Percentiles rank a stretch among this genome's conserved stretches.
Conservation (phyloP, 192 early-diverging fungal genomes). For the Powellomyces hirtus region DNA sequence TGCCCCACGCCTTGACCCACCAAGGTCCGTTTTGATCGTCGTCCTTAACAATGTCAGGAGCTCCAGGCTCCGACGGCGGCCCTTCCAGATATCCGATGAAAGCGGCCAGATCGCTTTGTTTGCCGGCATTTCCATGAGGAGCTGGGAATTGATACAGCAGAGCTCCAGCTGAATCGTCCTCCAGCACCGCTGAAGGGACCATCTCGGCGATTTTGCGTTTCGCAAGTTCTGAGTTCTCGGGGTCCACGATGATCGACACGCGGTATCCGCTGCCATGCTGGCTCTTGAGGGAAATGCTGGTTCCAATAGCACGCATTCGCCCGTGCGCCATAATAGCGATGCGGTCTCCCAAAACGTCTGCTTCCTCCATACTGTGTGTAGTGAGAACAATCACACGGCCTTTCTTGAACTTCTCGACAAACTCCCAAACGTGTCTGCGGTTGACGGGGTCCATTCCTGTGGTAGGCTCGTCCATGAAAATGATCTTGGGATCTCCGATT, state of each 20-base stretch:
- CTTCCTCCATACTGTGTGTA: conserved; percentile 74
- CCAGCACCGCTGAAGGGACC: conserved; percentile 54
- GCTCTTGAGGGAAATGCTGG: conserved; percentile 69
- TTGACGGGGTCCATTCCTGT: conserved; percentile 81
- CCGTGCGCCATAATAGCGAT: conserved; percentile 78
- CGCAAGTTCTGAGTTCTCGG: conserved; percentile 40
- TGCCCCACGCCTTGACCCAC: conserved; percentile 63
- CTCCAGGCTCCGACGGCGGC: background rate
- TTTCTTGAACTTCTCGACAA: conserved; percentile 75
- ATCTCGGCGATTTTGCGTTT: conserved; percentile 46
- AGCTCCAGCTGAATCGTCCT: conserved; percentile 71
- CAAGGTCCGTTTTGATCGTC: conserved; percentile 42
- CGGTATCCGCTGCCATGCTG: conserved; percentile 74
- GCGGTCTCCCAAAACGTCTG: conserved; percentile 57
- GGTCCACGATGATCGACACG: conserved; percentile 59
- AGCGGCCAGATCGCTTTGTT: background rate
- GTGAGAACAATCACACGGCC: conserved; percentile 69
- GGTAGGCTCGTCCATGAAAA: conserved; percentile 69
- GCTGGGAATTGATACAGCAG: conserved; percentile 65
- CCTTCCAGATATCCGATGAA: conserved; percentile 14
- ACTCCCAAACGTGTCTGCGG: conserved; percentile 72
- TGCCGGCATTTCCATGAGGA: background rate
- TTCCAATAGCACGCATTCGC: conserved; percentile 63
- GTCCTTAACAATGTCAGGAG: background rate
- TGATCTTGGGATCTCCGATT: conserved; percentile 67